These are phyloP conservation scores for Neurospora africana DNA, from an alignment of 495 filamentous ascomycete genomes.

Conservation along the genomic window DNA sequence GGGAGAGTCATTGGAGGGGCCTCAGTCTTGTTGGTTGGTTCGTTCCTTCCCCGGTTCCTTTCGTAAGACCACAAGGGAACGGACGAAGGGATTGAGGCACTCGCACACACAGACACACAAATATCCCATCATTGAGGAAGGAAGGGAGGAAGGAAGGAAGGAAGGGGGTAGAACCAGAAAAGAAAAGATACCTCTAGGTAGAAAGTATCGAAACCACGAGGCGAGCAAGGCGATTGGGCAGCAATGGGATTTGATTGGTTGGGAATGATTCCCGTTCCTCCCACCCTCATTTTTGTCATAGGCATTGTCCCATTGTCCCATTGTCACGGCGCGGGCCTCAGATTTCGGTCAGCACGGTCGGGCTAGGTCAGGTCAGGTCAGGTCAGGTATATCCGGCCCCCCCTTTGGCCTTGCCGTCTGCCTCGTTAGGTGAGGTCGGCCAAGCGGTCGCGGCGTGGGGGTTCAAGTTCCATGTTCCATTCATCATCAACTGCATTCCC, in stretches of 20 bases:
- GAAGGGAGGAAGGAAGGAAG: neutral
- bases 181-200: neutral
- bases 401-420: neutral
- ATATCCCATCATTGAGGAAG: neutral
- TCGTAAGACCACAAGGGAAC: neutral
- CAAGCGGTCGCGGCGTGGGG: neutral
- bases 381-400: neutral
- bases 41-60: neutral
- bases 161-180: neutral
- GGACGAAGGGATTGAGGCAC: neutral
- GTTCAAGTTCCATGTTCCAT: neutral
- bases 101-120: neutral
- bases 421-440: neutral
- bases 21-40: neutral
- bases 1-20: too few relatives aligned
- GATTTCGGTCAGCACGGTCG: neutral
- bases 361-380: neutral
- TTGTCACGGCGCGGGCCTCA: neutral
- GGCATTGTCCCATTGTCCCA: neutral
- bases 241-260: constrained; percentile 7
- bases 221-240: constrained; percentile 12
- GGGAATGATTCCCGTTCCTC: neutral
- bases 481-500: neutral
- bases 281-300: neutral
- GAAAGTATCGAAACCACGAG: neutral